phyloP scores from a whole-genome alignment of 2,329 filamentous ascomycete species.

The Ceratocystis diversiconidia region DNA sequence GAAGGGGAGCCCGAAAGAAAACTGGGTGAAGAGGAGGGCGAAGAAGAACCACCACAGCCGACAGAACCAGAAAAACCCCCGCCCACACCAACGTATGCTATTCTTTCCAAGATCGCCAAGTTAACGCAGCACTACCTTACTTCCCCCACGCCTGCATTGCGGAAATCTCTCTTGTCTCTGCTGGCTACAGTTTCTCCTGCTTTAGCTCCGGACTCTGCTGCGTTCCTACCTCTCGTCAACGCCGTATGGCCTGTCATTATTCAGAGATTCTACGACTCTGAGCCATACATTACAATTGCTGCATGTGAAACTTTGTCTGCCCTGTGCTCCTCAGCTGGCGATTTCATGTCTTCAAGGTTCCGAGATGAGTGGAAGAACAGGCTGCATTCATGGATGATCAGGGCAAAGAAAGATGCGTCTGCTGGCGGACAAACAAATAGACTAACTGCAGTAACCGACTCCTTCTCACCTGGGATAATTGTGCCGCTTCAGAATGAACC shows the following conservation, averaged over 20 bases:
- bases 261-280: slow-evolving; percentile 49
- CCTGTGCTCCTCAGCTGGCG: slow-evolving; percentile 59
- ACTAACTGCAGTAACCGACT: not conserved
- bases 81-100: slow-evolving; percentile 64
- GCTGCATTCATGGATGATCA: slow-evolving; percentile 28
- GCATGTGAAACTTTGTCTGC: slow-evolving; percentile 54
- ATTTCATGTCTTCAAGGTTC: slow-evolving; percentile 67
- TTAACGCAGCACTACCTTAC: slow-evolving; percentile 86
- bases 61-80: slow-evolving; percentile 40
- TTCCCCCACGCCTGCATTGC: slow-evolving; percentile 64
- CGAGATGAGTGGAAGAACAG: slow-evolving; percentile 55
- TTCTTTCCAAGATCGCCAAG: slow-evolving; percentile 66
- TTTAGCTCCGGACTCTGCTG: slow-evolving; percentile 62
- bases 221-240: slow-evolving; percentile 79
- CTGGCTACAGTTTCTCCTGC: slow-evolving; percentile 58
- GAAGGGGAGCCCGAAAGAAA: slow-evolving; percentile 20
- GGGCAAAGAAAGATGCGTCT: slow-evolving; percentile 30
- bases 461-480: not conserved
- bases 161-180: slow-evolving; percentile 63
- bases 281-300: slow-evolving; percentile 54
- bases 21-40: slow-evolving; percentile 24
- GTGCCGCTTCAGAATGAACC: slow-evolving; percentile 1
- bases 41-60: slow-evolving; percentile 25
- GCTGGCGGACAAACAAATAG: slow-evolving; percentile 15
- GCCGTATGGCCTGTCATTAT: slow-evolving; percentile 76